Conservation (phyloP, 2,329 filamentous ascomycete species). For the Coniella vitis region DNA sequence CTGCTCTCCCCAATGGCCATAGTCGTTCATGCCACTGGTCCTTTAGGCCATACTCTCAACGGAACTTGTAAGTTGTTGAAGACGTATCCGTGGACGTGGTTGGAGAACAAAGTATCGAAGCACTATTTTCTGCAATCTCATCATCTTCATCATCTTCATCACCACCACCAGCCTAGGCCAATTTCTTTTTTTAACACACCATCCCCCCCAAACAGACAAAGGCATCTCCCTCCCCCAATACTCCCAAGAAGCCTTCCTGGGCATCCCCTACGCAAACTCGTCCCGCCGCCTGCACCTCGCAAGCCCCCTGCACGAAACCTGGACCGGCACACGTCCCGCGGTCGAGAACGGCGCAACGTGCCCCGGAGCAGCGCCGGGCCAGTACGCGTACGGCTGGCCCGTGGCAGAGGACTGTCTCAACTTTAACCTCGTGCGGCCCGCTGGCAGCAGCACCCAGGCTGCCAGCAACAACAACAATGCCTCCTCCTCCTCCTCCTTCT, state of each 20-base stretch:
- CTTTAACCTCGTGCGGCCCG: slow-evolving; percentile 28
- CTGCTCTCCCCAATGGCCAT: not conserved
- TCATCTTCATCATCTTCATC: too few species aligned
- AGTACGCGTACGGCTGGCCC: slow-evolving; percentile 11
- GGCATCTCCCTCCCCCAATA: not conserved
- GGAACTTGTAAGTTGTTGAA: not conserved
- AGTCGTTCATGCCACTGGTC: not conserved
- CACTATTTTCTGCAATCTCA: too few species aligned
- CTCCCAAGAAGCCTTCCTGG: not conserved
- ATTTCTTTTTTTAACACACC: too few species aligned
- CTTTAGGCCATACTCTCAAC: not conserved
- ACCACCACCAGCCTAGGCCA: too few species aligned
- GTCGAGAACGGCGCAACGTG: not conserved
- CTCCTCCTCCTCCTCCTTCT: not conserved
- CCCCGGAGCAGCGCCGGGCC: not conserved
- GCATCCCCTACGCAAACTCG: not conserved
- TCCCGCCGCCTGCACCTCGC: slow-evolving; percentile 1
- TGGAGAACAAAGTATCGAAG: too few species aligned
- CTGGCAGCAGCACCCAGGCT: slow-evolving; percentile 9
- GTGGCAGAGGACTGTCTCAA: slow-evolving; percentile 32
- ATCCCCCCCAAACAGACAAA: too few species aligned
- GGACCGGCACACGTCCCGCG: not conserved
- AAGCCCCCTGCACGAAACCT: not conserved
- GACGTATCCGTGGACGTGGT: not conserved
- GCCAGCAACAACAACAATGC: too few species aligned